Conservation (phyloP, 306 rosid genomes). For the Pachyrhizus erosus region DNA sequence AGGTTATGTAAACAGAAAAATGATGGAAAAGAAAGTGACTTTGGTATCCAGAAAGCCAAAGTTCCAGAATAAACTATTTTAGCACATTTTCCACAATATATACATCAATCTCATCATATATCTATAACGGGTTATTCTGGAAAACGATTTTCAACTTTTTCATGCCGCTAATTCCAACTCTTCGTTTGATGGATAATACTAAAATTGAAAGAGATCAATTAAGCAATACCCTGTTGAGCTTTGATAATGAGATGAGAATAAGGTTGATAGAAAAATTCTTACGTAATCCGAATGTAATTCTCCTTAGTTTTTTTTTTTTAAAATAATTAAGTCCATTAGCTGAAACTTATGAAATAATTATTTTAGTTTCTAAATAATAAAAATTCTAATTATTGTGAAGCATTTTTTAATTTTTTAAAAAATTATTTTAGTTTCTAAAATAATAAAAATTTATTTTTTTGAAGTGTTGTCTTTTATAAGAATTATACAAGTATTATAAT, state of each 20-base stretch:
- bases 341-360: no score
- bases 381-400: neutral
- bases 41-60: neutral
- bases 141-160: neutral
- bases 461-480: neutral
- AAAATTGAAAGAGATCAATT: neutral
- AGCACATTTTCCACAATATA: neutral
- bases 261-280: neutral
- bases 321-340: no score
- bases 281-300: no score
- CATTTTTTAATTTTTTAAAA: neutral
- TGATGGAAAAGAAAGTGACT: neutral
- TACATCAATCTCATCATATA: neutral
- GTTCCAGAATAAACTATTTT: neutral
- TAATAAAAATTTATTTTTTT: neutral
- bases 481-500: neutral
- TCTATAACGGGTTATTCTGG: neutral
- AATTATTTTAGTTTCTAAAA: neutral
- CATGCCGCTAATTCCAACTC: neutral
- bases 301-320: no score
- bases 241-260: neutral
- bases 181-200: neutral
- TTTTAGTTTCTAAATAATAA: no score
- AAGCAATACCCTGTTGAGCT: neutral
- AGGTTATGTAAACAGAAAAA: neutral